Conservation (phyloP, 2,329 filamentous ascomycete species). For the Aspergillus sp. region DNA sequence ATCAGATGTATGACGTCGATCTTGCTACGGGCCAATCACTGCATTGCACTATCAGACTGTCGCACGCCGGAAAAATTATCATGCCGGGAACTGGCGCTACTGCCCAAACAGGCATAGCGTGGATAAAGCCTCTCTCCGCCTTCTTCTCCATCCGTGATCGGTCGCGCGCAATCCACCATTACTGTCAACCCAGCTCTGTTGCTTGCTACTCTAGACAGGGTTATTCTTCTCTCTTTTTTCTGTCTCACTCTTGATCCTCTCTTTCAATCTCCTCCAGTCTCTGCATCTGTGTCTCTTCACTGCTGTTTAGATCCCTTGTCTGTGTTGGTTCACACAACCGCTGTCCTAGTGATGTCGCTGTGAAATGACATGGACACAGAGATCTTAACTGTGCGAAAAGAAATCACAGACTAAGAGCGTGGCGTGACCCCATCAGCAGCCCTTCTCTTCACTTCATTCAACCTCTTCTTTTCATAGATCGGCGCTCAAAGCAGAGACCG, state of each 20-base stretch:
- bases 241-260: not conserved
- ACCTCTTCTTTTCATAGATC: not conserved
- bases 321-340: conserved; percentile 10
- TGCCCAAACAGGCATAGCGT: conserved; percentile 24
- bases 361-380: conserved; percentile 24
- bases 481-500: not conserved
- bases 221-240: conserved; percentile 4
- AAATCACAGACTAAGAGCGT: conserved; percentile 17
- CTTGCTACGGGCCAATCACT: conserved; percentile 13
- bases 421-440: conserved; percentile 8
- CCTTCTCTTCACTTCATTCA: conserved; percentile 2
- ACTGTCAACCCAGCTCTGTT: conserved; percentile 16
- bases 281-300: not conserved
- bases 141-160: conserved; percentile 36
- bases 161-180: conserved; percentile 38
- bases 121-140: conserved; percentile 32
- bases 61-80: conserved; percentile 24
- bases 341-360: conserved; percentile 27
- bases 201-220: conserved; percentile 15
- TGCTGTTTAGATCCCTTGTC: conserved; percentile 5
- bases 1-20: conserved; percentile 33
- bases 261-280: not conserved
- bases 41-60: not conserved
- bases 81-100: conserved; percentile 21
- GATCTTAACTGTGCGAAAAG: conserved; percentile 24